Evolutionary conservation across 2,329 filamentous ascomycete species (phyloP), one percentile per base, ranked within the genome.

Genomic region (Aspergillus novoparasiticus): DNA sequence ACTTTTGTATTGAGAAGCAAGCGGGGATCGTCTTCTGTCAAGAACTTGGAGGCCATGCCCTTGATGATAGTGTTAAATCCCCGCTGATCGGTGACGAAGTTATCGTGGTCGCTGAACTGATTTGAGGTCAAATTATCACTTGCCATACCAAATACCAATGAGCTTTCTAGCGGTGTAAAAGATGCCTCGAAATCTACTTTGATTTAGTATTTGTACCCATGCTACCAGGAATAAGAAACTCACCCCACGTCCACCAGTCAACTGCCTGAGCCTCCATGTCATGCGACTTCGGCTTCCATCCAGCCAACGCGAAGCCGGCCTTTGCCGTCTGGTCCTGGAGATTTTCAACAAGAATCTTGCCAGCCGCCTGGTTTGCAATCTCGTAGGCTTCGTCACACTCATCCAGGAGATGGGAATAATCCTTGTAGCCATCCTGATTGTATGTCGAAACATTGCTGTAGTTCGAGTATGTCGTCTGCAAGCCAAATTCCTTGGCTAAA

Each of bases 1-100:
- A 91, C 82, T 0, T 81, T 78, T 0, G 85, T 89, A 66, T 85
- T 86, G 4, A 91, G 80, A n/a, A 83, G 77, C 0, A 91, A 79
- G 0, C 88, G 81, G 0, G 78, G 70, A 63, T 90, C 88, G n/a
- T 86, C 78, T 0, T 79, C 70, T 3, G 74, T 68, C 1, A 91
- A 80, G 67, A 89, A 90, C 0, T 83, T 84, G 0, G 80, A 76
- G 0, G 87, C 86, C 69, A 89, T 83, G 14, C 82, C 81, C 23
- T 84, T 78, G 23, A 90, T 80, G 65, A 88, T 85, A 16, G 81
- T 70, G 62, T 84, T 86, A 75, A 86, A 89, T 4, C 88, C 88
- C 1, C 87, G 82, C 58, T 84, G 83, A 64, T 91, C 88, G 28
- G 80, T 77, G 45, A 89, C 87, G 41, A 86, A 84, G 66, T 88